Percentiles rank a stretch among this genome's conserved stretches.
Conservation (phyloP, 2,329 filamentous ascomycete species). For the Xylaria sp. region DNA sequence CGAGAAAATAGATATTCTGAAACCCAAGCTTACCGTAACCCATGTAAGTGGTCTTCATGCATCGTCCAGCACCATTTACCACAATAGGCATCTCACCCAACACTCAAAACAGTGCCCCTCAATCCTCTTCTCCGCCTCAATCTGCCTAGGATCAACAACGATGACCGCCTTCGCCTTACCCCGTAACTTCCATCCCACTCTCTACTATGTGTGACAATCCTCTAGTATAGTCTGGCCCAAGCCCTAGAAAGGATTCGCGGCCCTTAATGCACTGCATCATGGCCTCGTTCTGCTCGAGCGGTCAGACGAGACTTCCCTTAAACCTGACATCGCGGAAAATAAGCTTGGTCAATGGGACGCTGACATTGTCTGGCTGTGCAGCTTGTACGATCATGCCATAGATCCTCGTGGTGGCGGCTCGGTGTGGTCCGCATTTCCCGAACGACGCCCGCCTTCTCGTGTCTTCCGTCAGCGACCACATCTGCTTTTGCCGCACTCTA, state of each 20-base stretch:
- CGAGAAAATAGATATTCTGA: constrained; percentile 12
- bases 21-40: constrained; percentile 3
- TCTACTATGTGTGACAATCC: constrained; percentile 62
- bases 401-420: constrained; percentile 68
- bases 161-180: constrained; percentile 62
- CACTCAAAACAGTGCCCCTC: constrained; percentile 36
- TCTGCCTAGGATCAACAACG: constrained; percentile 59
- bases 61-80: not conserved
- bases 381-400: constrained; percentile 69
- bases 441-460: constrained; percentile 60
- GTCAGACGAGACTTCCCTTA: constrained; percentile 54
- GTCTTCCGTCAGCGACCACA: constrained; percentile 62
- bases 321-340: constrained; percentile 46
- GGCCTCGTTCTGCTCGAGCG: constrained; percentile 55
- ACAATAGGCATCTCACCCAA: constrained; percentile 10
- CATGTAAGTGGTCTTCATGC: constrained; percentile 12
- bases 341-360: constrained; percentile 69
- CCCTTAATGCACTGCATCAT: constrained; percentile 63
- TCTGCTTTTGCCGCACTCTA: constrained; percentile 57
- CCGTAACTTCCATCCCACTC: constrained; percentile 62
- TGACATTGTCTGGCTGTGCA: constrained; percentile 68
- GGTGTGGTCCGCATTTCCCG: constrained; percentile 57
- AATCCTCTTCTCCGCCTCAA: constrained; percentile 44
- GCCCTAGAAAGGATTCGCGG: constrained; percentile 62
- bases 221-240: constrained; percentile 57